Conservation (phyloP, 371 early-diverging fungal species). For the Catenaria anguillulae region DNA sequence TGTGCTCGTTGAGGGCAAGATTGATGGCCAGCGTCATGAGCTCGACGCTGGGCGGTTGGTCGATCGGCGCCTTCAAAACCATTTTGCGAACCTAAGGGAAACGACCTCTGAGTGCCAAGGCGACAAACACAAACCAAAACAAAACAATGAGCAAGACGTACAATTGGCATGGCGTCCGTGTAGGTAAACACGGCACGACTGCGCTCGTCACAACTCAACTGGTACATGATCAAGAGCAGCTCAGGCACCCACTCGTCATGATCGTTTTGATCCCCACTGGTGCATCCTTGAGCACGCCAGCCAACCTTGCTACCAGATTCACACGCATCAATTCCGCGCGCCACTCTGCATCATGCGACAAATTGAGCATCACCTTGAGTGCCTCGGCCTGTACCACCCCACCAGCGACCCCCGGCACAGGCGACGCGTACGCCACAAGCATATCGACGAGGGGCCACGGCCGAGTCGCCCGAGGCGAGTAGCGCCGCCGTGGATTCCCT, state of each 20-base stretch:
- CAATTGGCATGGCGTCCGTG: slow-evolving; percentile 20
- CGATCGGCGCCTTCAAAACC: slow-evolving; percentile 24
- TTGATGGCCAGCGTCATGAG: slow-evolving; percentile 32
- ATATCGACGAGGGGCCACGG: slow-evolving; percentile 1
- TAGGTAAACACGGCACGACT: slow-evolving; percentile 12
- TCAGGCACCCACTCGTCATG: slow-evolving; percentile 13
- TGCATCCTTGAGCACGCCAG: too few relatives aligned
- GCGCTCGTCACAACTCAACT: slow-evolving; percentile 26
- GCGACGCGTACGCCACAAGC: too few relatives aligned
- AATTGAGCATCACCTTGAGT: slow-evolving; percentile 23
- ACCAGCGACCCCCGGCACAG: too few relatives aligned
- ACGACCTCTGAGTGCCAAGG: too few relatives aligned
- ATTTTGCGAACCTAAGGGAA: slow-evolving; percentile 25
- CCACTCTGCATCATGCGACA: slow-evolving; percentile 28
- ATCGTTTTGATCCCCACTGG: too few relatives aligned
- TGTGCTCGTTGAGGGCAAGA: slow-evolving; percentile 18
- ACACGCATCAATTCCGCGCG: slow-evolving; percentile 16
- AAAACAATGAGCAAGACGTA: slow-evolving; percentile 8
- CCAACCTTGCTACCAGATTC: too few relatives aligned
- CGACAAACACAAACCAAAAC: too few relatives aligned
- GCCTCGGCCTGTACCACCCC: too few relatives aligned
- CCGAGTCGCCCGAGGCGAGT: slow-evolving; percentile 10
- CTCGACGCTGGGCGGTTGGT: slow-evolving; percentile 21
- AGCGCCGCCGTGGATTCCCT: not conserved
- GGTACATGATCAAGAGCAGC: slow-evolving; percentile 25